These are phyloP conservation scores for Trametes cinnabarina DNA, from an alignment of 768 basidiomycete species.

Conservation along the genomic window DNA sequence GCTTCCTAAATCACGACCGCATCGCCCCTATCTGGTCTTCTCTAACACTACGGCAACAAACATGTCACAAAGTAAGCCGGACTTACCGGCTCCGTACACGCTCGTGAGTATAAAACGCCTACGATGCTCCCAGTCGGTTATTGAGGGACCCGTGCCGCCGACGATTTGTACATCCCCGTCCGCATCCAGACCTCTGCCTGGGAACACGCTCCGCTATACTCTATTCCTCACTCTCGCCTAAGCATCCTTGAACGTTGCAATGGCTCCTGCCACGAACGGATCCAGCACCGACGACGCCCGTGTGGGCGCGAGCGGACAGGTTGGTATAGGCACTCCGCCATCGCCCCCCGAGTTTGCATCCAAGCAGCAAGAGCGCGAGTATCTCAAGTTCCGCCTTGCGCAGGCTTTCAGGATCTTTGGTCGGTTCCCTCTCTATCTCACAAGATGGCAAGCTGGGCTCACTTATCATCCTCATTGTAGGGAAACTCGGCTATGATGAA, in stretches of 20 bases:
- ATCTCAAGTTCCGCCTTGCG: constrained; percentile 44
- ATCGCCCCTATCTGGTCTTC: neutral
- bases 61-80: too few relatives aligned
- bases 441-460: neutral
- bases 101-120: too few relatives aligned
- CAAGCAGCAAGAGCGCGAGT: constrained; percentile 40
- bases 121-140: too few relatives aligned
- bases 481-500: constrained; percentile 43
- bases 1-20: neutral
- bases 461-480: neutral
- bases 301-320: neutral
- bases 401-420: constrained; percentile 48
- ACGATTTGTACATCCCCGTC: neutral
- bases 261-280: neutral
- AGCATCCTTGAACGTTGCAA: neutral
- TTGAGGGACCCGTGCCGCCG: too few relatives aligned
- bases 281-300: neutral
- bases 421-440: constrained; percentile 13
- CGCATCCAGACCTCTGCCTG: neutral
- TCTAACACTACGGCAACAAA: too few relatives aligned
- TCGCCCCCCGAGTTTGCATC: constrained; percentile 32
- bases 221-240: neutral
- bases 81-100: too few relatives aligned
- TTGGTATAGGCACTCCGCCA: constrained; percentile 2
- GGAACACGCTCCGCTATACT: neutral